Conservation (phyloP, 169 alveolate genomes). For the Plasmodium knowlesi region DNA sequence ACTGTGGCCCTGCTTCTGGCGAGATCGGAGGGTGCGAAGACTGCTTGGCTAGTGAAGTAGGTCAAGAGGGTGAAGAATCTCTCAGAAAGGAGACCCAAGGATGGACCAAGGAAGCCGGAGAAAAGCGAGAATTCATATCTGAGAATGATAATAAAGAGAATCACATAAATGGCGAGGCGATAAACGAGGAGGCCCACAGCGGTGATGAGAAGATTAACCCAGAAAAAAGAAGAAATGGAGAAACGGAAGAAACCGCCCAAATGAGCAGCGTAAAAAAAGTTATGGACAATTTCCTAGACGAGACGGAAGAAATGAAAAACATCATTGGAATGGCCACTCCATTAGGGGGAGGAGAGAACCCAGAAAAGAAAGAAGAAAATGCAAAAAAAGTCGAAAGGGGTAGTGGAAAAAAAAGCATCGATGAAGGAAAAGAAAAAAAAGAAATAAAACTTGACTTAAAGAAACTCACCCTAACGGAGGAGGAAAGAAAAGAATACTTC, state of each 20-base stretch:
- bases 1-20: background rate
- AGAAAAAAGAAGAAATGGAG: background rate
- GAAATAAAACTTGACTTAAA: conserved; percentile 68
- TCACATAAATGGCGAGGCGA: background rate
- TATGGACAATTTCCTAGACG: background rate
- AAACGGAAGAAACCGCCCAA: background rate
- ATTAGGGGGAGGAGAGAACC: background rate
- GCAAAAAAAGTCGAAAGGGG: background rate
- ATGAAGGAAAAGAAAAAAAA: conserved; percentile 21
- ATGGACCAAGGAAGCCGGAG: background rate
- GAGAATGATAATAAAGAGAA: background rate
- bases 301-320: conserved; percentile 25
- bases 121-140: background rate
- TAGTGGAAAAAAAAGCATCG: background rate
- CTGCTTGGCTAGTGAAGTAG: background rate
- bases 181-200: background rate
- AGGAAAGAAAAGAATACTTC: conserved; percentile 57
- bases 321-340: conserved; percentile 20
- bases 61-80: background rate
- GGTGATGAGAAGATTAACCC: background rate
- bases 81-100: background rate
- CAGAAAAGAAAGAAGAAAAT: background rate
- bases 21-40: background rate
- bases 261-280: background rate
- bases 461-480: conserved; percentile 17